phyloP scores from a whole-genome alignment of 495 filamentous ascomycete genomes.

The Hyaloscypha hepaticicola region DNA sequence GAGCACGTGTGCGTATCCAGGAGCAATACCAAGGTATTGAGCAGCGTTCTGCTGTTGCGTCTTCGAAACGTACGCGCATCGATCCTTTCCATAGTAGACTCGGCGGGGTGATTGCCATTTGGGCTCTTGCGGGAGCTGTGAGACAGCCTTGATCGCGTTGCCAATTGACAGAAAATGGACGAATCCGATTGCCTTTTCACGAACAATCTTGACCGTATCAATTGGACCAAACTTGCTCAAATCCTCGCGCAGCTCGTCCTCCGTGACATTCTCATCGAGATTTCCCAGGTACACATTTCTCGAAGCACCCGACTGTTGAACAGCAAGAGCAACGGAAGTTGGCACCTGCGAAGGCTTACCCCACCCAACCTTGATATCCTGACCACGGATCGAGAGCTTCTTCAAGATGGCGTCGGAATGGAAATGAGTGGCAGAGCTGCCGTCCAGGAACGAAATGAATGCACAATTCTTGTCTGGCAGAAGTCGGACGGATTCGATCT shows the following conservation, averaged over 20 bases:
- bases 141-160: constrained; percentile 98
- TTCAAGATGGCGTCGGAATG: constrained; percentile 99
- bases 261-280: constrained; percentile 81
- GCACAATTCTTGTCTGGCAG: constrained; percentile 99
- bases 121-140: constrained; percentile 90
- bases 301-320: constrained; percentile 97
- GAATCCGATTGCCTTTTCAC: constrained; percentile 98
- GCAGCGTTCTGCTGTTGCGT: constrained; percentile 99
- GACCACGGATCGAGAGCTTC: constrained; percentile 94
- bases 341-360: constrained; percentile 98
- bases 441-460: constrained; percentile 98
- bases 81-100: constrained; percentile 98
- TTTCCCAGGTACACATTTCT: constrained; percentile 97
- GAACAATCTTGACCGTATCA: constrained; percentile 96
- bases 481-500: constrained; percentile 95
- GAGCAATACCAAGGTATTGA: constrained; percentile 95
- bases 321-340: constrained; percentile 91
- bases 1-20: constrained; percentile 94
- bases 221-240: constrained; percentile 95
- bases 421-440: constrained; percentile 95
- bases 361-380: constrained; percentile 99
- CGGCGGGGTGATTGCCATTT: constrained; percentile 96
- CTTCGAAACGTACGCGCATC: constrained; percentile 98
- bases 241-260: constrained; percentile 93
- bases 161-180: constrained; percentile 97